Evolutionary conservation across 306 rosid genomes (phyloP).

Genomic region (Astragalus membranaceus): DNA sequence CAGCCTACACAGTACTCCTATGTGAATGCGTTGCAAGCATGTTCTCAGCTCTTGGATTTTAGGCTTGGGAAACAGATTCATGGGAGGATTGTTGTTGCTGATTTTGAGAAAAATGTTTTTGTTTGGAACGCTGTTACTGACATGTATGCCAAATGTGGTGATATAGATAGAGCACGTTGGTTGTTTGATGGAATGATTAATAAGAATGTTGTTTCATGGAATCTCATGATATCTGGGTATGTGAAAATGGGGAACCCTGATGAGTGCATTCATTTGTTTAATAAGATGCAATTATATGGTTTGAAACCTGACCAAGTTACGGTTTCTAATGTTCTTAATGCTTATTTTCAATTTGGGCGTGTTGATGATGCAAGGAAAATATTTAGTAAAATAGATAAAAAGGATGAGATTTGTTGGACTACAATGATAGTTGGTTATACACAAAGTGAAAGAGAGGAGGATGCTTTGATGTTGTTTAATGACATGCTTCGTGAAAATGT

Average conservation of each 20-base stretch:
- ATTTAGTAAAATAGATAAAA: conserved; percentile 21
- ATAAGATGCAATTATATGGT: conserved; percentile 35
- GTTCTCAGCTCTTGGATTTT: conserved; percentile 42
- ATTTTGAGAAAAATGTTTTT: conserved; percentile 24
- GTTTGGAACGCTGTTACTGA: conserved; percentile 34
- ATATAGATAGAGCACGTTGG: conserved; percentile 34
- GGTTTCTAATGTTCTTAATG: conserved; percentile 35
- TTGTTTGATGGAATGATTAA: conserved; percentile 36
- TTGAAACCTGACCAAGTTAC: conserved; percentile 40
- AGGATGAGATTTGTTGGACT: conserved; percentile 49
- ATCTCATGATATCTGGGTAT: conserved; percentile 39
- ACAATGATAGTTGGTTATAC: conserved; percentile 44
- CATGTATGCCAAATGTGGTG: conserved; percentile 44
- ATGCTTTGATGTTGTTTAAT: too few relatives aligned
- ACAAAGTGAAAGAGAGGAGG: neutral
- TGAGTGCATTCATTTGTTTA: conserved; percentile 34
- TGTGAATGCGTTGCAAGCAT: conserved; percentile 54
- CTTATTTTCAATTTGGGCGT: conserved; percentile 31
- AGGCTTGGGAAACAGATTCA: conserved; percentile 57
- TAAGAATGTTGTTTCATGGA: conserved; percentile 48
- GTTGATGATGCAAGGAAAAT: conserved; percentile 32
- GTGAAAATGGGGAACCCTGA: conserved; percentile 34
- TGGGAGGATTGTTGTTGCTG: conserved; percentile 33
- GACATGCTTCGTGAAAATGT: conserved; percentile 33
- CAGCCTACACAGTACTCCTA: conserved; percentile 41